phyloP scores from a whole-genome alignment of 176 grass and related monocot species.

The Aegilops tauschii region DNA sequence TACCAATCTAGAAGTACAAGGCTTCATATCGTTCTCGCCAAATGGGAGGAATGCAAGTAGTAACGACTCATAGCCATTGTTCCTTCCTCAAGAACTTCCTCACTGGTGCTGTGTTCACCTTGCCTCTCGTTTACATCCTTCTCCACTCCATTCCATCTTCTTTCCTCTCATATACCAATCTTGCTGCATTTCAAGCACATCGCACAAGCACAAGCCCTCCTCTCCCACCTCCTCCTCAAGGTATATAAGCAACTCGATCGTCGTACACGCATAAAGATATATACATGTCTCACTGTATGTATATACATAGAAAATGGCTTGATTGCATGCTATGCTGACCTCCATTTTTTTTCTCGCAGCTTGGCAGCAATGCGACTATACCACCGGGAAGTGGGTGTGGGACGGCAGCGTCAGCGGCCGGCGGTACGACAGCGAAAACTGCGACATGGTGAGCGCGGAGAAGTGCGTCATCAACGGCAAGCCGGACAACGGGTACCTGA shows the following conservation, averaged over 20 bases:
- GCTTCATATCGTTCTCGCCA: too few species aligned
- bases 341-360: background rate
- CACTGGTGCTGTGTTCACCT: background rate
- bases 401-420: background rate
- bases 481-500: conserved; percentile 34
- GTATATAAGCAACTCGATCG: background rate
- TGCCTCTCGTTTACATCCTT: background rate
- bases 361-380: conserved; percentile 25
- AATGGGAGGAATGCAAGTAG: background rate
- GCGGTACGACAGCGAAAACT: conserved; percentile 35
- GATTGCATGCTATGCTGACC: background rate
- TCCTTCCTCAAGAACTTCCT: background rate
- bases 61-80: background rate
- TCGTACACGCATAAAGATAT: too few species aligned
- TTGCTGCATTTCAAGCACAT: background rate
- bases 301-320: background rate
- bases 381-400: conserved; percentile 12
- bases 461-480: conserved; percentile 41
- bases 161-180: background rate
- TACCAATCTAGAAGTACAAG: too few species aligned
- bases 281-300: background rate
- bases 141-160: background rate
- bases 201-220: background rate
- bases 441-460: conserved; percentile 33
- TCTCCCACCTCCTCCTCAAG: background rate